Conservation (phyloP, 176 grass and related monocot genomes). For the Oryza rufipogon region DNA sequence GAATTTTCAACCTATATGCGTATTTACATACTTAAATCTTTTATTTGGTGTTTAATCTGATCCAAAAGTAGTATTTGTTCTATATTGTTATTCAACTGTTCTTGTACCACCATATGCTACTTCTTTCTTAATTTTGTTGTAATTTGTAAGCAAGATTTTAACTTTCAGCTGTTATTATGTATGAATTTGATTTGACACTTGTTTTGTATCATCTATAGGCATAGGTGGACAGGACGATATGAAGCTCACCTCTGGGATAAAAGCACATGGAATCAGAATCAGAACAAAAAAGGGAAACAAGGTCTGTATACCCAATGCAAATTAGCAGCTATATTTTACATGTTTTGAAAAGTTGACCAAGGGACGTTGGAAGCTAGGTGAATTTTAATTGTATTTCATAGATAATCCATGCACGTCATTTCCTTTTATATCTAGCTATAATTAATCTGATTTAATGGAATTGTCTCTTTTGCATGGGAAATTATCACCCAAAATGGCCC, state of each 20-base stretch:
- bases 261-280: conserved; percentile 99
- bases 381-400: conserved; percentile 24
- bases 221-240: conserved; percentile 98
- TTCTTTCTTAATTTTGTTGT: conserved; percentile 19
- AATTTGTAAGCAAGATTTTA: neutral
- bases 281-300: conserved; percentile 99
- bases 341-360: conserved; percentile 2
- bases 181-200: neutral
- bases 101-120: neutral
- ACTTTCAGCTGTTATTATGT: neutral
- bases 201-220: conserved; percentile 52
- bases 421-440: conserved; percentile 29
- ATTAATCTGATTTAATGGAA: conserved; percentile 46
- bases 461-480: conserved; percentile 76
- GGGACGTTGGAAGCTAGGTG: neutral
- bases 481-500: conserved; percentile 36
- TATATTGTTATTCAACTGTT: neutral
- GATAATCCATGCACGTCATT: conserved; percentile 11
- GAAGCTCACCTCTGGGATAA: conserved; percentile 99
- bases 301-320: conserved; percentile 50
- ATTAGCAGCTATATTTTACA: neutral
- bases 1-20: neutral
- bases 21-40: neutral
- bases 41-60: neutral
- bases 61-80: neutral